Evolutionary conservation across 768 basidiomycete genomes (phyloP), one percentile per base, ranked within the genome.

Genomic region (Hypsizygus marmoreus): DNA sequence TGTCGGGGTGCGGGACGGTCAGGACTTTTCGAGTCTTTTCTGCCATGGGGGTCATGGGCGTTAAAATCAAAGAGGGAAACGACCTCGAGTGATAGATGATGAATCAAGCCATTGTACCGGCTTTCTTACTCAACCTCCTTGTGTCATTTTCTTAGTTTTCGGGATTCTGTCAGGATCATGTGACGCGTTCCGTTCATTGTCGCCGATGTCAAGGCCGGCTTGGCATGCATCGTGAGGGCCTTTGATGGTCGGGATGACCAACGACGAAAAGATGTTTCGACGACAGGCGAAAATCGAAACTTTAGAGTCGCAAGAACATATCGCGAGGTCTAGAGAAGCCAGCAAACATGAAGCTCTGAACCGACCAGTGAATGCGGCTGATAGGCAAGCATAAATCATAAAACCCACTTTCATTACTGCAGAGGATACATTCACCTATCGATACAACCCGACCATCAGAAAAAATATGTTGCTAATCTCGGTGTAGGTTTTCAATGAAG

Each of bases 1-100:
- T 82, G 2, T 70, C 82, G 1, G 69, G 64, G 3, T 73, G 75
- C 1, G 89, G 89, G 1, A 58, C 57, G 3, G 78, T 82, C 54
- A 86, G 68, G 31, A 91, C 71, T 20, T 68, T 49, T 33, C 65
- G 68, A 0, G 74, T 56, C 14, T 48, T 43, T 32, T 51, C 40
- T 13, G 51, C 19, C 55, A 60, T 60, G 35, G n/a, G n/a, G n/a
- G 30, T 45, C 35, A 31, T 38, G 38, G 39, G 17, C 4, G 45
- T 30, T 17, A 43, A 23, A 36, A 42, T 40, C 33, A 49, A 46
- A 48, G 40, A 33, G 43, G 43, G 25, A 36, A 43, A 37, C n/a
- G 16, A n/a, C 24, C n/a, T n/a, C 10, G 20, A 12, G 36, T 17
- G 39, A 25, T 45, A 23, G 31, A 38, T 49, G 48, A 46, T 30